phyloP scores from a whole-genome alignment of 768 basidiomycete species.

The Phylloporus sp. region DNA sequence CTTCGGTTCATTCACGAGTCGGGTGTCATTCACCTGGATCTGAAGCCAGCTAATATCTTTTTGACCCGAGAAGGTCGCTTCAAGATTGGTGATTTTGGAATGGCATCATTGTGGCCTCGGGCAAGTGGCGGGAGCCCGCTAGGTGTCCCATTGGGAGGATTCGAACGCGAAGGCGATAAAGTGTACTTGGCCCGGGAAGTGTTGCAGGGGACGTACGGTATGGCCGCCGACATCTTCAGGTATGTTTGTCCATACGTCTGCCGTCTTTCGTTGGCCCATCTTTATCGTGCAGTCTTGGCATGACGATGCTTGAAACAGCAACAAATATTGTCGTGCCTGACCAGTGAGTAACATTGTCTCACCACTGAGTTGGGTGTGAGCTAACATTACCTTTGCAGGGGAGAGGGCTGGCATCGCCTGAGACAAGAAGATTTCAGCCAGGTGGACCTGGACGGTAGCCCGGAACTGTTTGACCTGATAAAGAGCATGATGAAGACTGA shows the following conservation, averaged over 20 bases:
- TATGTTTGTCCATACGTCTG: constrained; percentile 36
- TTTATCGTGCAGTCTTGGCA: constrained; percentile 66
- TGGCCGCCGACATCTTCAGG: constrained; percentile 97
- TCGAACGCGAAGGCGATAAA: constrained; percentile 97
- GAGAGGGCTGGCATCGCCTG: constrained; percentile 89
- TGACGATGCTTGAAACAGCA: constrained; percentile 92
- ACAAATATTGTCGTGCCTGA: constrained; percentile 96
- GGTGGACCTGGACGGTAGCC: constrained; percentile 63
- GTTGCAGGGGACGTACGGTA: constrained; percentile 84
- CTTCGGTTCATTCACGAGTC: constrained; percentile 84
- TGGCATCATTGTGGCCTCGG: constrained; percentile 93
- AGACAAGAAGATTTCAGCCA: constrained; percentile 89
- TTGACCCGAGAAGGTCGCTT: constrained; percentile 81
- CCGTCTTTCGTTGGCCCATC: constrained; percentile 2
- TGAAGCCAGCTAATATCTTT: constrained; percentile 97
- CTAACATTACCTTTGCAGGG: constrained; percentile 46
- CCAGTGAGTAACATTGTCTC: constrained; percentile 58
- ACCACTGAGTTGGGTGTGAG: constrained; percentile 4
- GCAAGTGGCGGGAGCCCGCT: constrained; percentile 33
- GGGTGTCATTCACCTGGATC: constrained; percentile 89
- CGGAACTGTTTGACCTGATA: constrained; percentile 63
- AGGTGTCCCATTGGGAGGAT: constrained; percentile 39
- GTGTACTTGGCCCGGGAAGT: constrained; percentile 97
- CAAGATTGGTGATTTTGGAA: constrained; percentile 98
- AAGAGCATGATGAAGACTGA: constrained; percentile 74